Evolutionary conservation across 129 eudicot species (phyloP).

Genomic region (Solidago caesia): DNA sequence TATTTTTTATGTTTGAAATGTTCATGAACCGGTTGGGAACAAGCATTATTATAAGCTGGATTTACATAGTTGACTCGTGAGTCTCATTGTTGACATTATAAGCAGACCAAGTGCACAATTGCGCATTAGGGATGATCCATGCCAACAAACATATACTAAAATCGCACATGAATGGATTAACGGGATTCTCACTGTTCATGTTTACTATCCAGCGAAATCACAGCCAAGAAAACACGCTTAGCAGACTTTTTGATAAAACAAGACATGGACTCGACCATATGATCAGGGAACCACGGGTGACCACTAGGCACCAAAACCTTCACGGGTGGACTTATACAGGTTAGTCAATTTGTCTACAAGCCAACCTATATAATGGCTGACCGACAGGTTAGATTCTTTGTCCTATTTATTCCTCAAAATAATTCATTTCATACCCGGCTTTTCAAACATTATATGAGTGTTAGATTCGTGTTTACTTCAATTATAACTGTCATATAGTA

Average conservation of each 20-base stretch:
- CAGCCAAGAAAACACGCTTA: neutral
- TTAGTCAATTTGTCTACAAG: slow-evolving; percentile 14
- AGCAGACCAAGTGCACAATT: no score
- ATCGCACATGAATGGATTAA: no score
- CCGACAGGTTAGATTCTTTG: slow-evolving; percentile 16
- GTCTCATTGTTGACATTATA: neutral
- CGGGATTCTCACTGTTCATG: no score
- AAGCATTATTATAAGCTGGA: neutral
- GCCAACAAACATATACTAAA: neutral
- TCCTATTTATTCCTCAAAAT: slow-evolving; percentile 21
- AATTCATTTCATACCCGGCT: slow-evolving; percentile 22
- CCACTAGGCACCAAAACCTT: neutral
- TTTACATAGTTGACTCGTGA: neutral
- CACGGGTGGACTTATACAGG: slow-evolving; percentile 21
- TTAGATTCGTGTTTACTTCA: neutral
- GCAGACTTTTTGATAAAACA: neutral
- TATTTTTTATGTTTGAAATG: neutral
- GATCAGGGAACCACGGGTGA: slow-evolving; percentile 24
- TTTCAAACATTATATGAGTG: neutral
- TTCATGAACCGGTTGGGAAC: slow-evolving; percentile 8
- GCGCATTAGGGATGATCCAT: no score
- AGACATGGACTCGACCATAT: slow-evolving; percentile 4
- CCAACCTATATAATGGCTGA: slow-evolving; percentile 18
- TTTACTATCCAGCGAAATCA: no score
- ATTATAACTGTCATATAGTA: neutral